Evolutionary conservation across 1,284 basidiomycete species (phyloP), one percentile per base, ranked within the genome.

Genomic region (Bjerkandera adusta): DNA sequence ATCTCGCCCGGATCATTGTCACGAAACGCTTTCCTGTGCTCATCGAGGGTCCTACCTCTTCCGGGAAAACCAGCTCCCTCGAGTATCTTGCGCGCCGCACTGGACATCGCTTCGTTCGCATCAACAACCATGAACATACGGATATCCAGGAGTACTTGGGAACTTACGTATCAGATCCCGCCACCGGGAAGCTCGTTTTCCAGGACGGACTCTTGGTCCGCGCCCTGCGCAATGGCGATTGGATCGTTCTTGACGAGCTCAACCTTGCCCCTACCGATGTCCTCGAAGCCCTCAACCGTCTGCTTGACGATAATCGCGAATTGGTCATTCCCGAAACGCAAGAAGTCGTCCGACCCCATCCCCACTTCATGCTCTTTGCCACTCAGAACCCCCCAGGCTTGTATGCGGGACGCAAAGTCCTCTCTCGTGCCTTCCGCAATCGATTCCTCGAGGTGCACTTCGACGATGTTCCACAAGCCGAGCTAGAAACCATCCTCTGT

Each of bases 91-190:
- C 97, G 2, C 82, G 82, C 50, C 79, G 90, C 49, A 98, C 96
- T 0, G 96, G 97, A 0, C 97, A 99, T 70, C 81, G 82, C 24
- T 99, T 99, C 64, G 86, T 99, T 22, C 90, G 97, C 29, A 98
- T 99, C 78, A 99, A 99, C 72, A 99, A 99, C 61, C 97, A 99
- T 70, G 97, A 99, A 60, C 97, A 99, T 63, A 99, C 97, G 4
- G 97, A 99, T 65, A 95, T 96, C 41, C 97, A 99, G 62, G 97
- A 99, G 64, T 99, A 99, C 62, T 77, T 99, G 42, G 97, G 97
- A 5, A 95, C 94, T 0, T 99, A 99, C 61, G 84, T 96, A 12
- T 95, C 96, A 1, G 95, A 99, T 65, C 83, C 94, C 4, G 67
- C 81, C 20, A 92, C 92, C 0, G 97, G 97, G 18, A 96, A 94